Percentiles rank a stretch among this genome's conserved stretches.
Evolutionary conservation across 768 basidiomycete species (phyloP).

Genomic region (Cubamyces lactineus): DNA sequence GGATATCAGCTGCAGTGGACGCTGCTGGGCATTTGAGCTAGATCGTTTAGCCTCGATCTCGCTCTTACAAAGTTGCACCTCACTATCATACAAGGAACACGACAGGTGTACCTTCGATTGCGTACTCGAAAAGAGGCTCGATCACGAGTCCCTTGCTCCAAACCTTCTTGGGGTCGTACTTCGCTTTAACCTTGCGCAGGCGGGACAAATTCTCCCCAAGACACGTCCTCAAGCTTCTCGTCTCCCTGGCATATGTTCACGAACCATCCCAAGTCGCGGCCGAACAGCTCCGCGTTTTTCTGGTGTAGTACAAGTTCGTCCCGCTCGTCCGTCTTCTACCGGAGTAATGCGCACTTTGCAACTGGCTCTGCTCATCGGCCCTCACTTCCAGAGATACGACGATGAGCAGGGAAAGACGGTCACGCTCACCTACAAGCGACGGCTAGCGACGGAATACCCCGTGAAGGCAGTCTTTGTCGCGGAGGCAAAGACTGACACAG

Average conservation of each 20-base stretch:
- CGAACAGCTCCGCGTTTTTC: constrained; percentile 26
- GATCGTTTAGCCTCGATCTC: too few relatives aligned
- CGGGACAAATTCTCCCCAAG: constrained; percentile 32
- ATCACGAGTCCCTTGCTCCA: constrained; percentile 35
- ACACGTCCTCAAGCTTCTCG: constrained; percentile 35
- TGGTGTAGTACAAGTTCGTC: constrained; percentile 24
- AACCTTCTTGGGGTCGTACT: constrained; percentile 38
- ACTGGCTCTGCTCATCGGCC: not conserved
- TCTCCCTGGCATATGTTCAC: constrained; percentile 30
- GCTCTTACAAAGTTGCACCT: too few relatives aligned
- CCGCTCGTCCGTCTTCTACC: not conserved
- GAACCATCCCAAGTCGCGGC: constrained; percentile 25
- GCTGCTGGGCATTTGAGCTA: too few relatives aligned
- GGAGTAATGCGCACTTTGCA: not conserved
- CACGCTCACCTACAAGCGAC: constrained; percentile 13
- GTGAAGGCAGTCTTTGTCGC: constrained; percentile 3
- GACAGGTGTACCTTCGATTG: not conserved
- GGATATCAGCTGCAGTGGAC: too few relatives aligned
- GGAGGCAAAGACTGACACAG: not conserved
- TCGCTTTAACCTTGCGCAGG: constrained; percentile 33
- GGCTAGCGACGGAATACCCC: not conserved
- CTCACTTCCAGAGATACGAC: constrained; percentile 3
- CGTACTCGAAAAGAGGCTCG: constrained; percentile 26
- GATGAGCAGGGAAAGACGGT: not conserved
- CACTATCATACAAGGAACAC: not conserved